Conservation (phyloP, 164 flowering plant genomes). For the Malania oleifera region DNA sequence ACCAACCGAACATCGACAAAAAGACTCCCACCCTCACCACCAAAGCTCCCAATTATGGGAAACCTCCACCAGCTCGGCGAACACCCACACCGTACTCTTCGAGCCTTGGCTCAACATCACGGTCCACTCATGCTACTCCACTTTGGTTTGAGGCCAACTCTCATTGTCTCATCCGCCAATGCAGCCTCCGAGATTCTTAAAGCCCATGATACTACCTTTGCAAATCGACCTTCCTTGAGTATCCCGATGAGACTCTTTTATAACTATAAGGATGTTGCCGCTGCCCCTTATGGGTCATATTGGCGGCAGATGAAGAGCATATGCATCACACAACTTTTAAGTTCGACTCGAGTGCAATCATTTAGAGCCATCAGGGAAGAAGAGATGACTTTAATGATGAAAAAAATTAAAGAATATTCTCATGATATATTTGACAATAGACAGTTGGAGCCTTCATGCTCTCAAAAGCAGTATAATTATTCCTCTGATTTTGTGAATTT, state of each 20-base stretch:
- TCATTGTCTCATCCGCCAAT: too few relatives aligned
- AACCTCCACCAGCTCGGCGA: too few relatives aligned
- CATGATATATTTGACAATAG: too few relatives aligned
- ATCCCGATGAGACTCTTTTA: not conserved
- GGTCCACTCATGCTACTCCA: too few relatives aligned
- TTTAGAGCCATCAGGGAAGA: slow-evolving; percentile 20
- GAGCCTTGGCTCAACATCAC: too few relatives aligned
- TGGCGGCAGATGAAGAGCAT: slow-evolving; percentile 21
- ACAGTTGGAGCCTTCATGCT: too few relatives aligned
- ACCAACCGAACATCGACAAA: too few relatives aligned
- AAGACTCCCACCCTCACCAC: too few relatives aligned
- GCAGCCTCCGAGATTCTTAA: not conserved
- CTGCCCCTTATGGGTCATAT: slow-evolving; percentile 10
- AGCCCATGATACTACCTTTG: not conserved
- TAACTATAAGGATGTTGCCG: not conserved
- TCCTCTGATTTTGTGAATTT: slow-evolving; percentile 6
- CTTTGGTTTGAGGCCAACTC: too few relatives aligned
- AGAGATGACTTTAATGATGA: slow-evolving; percentile 16
- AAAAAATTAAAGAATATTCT: too few relatives aligned
- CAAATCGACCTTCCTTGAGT: not conserved
- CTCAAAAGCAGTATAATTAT: not conserved
- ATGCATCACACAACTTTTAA: slow-evolving; percentile 14
- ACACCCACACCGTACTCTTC: too few relatives aligned
- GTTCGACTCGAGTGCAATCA: slow-evolving; percentile 12
- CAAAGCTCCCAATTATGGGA: too few relatives aligned